Evolutionary conservation across 495 filamentous ascomycete genomes (phyloP).

Genomic region (Mycothermus thermophilus): DNA sequence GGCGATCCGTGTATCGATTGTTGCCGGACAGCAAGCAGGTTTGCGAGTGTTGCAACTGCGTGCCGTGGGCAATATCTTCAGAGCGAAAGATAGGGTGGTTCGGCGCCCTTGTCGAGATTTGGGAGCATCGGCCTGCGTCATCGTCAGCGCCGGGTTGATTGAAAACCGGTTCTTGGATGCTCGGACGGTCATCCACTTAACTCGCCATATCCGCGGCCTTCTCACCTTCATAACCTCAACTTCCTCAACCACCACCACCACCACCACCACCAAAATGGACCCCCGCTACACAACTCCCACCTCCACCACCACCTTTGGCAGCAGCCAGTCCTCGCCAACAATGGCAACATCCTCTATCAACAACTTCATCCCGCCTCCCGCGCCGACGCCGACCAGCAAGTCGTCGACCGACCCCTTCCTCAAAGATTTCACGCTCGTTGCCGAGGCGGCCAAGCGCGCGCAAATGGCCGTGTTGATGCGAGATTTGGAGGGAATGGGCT

Average conservation of each 20-base stretch:
- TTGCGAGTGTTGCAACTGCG: too few species aligned
- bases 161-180: too few species aligned
- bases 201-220: too few species aligned
- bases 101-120: too few species aligned
- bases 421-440: slow-evolving; percentile 70
- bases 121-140: too few species aligned
- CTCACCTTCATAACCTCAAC: slow-evolving; percentile 1
- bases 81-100: too few species aligned
- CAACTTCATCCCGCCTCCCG: slow-evolving; percentile 24
- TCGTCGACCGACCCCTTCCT: slow-evolving; percentile 49
- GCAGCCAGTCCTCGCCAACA: slow-evolving; percentile 10
- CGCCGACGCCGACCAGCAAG: slow-evolving; percentile 17
- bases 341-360: slow-evolving; percentile 15
- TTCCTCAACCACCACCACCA: not conserved
- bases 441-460: slow-evolving; percentile 89
- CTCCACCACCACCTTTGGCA: slow-evolving; percentile 18
- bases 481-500: slow-evolving; percentile 57
- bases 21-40: too few species aligned
- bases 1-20: too few species aligned
- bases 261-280: slow-evolving; percentile 20
- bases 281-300: slow-evolving; percentile 21
- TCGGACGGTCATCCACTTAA: too few species aligned
- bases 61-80: too few species aligned
- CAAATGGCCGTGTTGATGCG: slow-evolving; percentile 78
- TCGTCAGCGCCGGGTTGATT: too few species aligned